Evolutionary conservation across 768 basidiomycete genomes (phyloP).

Genomic region (Rhizopogon salebrosus): DNA sequence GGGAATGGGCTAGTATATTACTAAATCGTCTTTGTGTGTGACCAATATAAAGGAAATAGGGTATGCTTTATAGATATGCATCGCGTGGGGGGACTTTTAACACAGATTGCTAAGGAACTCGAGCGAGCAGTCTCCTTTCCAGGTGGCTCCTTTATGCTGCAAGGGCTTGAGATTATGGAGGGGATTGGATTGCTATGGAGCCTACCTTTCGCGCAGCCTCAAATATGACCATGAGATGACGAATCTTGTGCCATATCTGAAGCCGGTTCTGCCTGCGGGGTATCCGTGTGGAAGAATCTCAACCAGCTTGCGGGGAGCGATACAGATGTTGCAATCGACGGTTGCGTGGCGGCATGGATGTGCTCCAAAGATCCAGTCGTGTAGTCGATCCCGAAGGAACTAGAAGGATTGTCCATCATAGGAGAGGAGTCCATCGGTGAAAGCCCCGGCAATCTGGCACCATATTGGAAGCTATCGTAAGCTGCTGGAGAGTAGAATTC

Average conservation of each 20-base stretch:
- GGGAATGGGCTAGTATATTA: not conserved
- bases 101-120: not conserved
- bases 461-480: not conserved
- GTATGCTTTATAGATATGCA: not conserved
- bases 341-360: no score
- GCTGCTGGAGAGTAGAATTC: slow-evolving; percentile 21
- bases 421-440: not conserved
- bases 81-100: not conserved
- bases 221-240: not conserved
- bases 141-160: not conserved
- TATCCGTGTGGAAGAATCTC: no score
- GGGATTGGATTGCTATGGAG: not conserved
- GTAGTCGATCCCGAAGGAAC: not conserved
- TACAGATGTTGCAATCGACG: not conserved
- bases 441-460: not conserved
- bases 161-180: not conserved
- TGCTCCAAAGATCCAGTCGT: not conserved
- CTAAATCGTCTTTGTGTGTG: not conserved
- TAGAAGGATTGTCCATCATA: not conserved
- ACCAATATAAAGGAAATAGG: not conserved
- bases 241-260: not conserved
- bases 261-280: not conserved
- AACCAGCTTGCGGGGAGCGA: not conserved
- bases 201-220: not conserved
- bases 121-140: no score